Evolutionary conservation across 306 rosid species (phyloP).

Genomic region (Rosa lucieae): DNA sequence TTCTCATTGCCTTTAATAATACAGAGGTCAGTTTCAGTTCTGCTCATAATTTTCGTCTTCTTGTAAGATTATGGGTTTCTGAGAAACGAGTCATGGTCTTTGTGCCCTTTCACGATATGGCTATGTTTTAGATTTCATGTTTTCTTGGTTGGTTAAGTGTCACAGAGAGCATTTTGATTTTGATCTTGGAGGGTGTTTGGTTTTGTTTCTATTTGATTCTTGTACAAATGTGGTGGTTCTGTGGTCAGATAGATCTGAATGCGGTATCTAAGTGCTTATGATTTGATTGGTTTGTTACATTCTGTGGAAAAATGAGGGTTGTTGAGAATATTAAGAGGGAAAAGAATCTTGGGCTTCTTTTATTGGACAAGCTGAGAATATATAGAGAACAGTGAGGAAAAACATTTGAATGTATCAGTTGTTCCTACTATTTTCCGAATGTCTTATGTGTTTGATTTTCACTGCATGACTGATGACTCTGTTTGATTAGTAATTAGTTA

Average conservation of each 20-base stretch:
- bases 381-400: not conserved
- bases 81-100: constrained; percentile 3
- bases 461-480: constrained; percentile 10
- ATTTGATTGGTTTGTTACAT: not conserved
- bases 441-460: constrained; percentile 21
- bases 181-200: constrained; percentile 3
- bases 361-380: constrained; percentile 36
- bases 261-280: not conserved
- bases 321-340: constrained; percentile 10
- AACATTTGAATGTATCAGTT: constrained; percentile 1
- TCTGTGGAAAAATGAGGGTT: not conserved
- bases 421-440: constrained; percentile 18
- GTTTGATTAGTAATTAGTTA: not conserved
- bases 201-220: not conserved
- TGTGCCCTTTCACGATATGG: not conserved
- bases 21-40: constrained; percentile 8
- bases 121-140: not conserved
- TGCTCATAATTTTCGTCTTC: not conserved
- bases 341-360: constrained; percentile 49
- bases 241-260: not conserved
- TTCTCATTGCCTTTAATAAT: not conserved
- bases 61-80: constrained; percentile 5
- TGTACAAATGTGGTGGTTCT: not conserved
- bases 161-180: not conserved
- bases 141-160: constrained; percentile 8